Evolutionary conservation across 106 monocot genomes (phyloP).

Genomic region (Dioscorea zingiberensis): DNA sequence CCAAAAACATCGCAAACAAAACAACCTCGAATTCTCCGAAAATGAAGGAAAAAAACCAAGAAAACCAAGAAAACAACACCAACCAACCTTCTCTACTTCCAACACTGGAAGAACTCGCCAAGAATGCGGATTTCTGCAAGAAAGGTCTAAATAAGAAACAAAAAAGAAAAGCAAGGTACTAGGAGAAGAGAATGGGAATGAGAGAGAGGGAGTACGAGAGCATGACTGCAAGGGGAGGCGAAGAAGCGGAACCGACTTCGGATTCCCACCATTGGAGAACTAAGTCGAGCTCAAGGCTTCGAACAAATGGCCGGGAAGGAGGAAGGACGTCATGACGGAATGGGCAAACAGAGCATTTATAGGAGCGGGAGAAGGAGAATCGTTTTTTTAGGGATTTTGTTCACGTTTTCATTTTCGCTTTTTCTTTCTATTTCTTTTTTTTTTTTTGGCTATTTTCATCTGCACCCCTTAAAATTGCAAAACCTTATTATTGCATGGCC

Average conservation of each 20-base stretch:
- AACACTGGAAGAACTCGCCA: not conserved
- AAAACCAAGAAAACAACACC: not conserved
- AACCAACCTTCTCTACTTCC: not conserved
- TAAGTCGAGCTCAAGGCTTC: no score
- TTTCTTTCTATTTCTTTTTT: no score
- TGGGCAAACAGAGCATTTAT: no score
- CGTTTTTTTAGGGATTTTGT: no score
- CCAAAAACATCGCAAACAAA: not conserved
- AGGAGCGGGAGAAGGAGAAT: no score
- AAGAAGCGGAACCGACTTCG: slow-evolving; percentile 15
- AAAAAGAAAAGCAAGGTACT: not conserved
- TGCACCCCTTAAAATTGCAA: no score
- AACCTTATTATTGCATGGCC: no score
- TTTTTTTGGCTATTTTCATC: no score
- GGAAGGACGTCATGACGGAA: no score
- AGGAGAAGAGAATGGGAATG: not conserved
- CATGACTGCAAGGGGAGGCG: not conserved
- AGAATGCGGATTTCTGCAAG: not conserved
- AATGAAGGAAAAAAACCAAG: not conserved
- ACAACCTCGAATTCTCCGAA: not conserved
- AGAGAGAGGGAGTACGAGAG: no score
- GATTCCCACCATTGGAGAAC: slow-evolving; percentile 9
- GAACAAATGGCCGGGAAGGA: no score
- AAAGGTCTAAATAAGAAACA: not conserved
- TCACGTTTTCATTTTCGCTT: no score